Evolutionary conservation across 345 rosid species (phyloP).

Genomic region (Boechera divaricarpa): DNA sequence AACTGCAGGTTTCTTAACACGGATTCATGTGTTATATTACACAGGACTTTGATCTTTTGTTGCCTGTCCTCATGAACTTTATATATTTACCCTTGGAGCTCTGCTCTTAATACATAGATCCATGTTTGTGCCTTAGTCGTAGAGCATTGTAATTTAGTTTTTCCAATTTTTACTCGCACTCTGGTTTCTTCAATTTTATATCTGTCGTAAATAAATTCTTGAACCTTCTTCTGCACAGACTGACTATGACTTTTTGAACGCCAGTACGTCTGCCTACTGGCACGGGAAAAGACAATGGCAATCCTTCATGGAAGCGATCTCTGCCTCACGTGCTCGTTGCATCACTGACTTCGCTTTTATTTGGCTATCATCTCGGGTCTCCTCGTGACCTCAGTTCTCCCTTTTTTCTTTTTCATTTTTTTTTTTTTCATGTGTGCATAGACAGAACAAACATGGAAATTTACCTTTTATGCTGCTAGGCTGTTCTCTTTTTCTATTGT

Average conservation of each 20-base stretch:
- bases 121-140: not conserved
- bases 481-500: conserved; percentile 3
- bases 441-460: not conserved
- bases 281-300: conserved; percentile 62
- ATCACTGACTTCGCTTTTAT: conserved; percentile 71
- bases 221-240: conserved; percentile 14
- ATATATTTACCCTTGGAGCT: not conserved
- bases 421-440: conserved; percentile 4
- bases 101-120: conserved; percentile 1
- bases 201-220: not conserved
- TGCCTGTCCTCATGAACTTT: not conserved
- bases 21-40: not conserved
- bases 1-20: conserved; percentile 48
- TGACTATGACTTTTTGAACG: conserved; percentile 41
- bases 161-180: not conserved
- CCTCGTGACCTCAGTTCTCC: conserved; percentile 34
- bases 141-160: not conserved
- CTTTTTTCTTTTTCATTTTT: conserved; percentile 8
- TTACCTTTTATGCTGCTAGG: conserved; percentile 11
- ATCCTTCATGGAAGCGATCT: conserved; percentile 84
- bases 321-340: conserved; percentile 83
- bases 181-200: conserved; percentile 1
- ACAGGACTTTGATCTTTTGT: conserved; percentile 2
- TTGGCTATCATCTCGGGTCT: conserved; percentile 94
- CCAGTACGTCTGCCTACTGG: conserved; percentile 60